These are phyloP conservation scores for Nemania diffusa DNA, from an alignment of 2,329 filamentous ascomycete species.

Conservation along the genomic window DNA sequence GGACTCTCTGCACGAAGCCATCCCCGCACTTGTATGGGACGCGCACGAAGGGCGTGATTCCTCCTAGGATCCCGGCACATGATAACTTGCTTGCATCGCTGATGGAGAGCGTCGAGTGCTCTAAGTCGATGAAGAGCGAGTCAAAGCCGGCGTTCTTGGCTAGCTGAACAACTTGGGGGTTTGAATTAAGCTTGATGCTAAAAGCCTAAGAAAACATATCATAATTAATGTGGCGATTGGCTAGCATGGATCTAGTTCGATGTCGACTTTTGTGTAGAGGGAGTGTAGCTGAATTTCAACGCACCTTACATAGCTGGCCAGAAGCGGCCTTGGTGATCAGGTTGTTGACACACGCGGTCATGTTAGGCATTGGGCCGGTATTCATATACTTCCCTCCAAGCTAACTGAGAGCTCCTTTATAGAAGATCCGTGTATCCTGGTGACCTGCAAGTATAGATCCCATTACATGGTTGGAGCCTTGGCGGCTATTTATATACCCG, in stretches of 20 bases:
- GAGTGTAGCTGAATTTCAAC: not conserved
- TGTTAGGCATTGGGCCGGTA: not conserved
- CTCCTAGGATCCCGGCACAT: not conserved
- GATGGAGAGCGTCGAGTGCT: constrained; percentile 1
- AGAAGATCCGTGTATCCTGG: not conserved
- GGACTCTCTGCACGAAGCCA: constrained; percentile 3
- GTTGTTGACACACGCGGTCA: not conserved
- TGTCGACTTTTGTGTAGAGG: not conserved
- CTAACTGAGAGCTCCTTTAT: not conserved
- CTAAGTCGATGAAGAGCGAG: constrained; percentile 3
- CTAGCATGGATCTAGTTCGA: not conserved
- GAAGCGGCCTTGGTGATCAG: not conserved
- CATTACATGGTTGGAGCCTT: not conserved
- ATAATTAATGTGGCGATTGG: not conserved
- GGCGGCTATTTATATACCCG: not conserved
- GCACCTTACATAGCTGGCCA: not conserved
- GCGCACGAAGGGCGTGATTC: constrained; percentile 3
- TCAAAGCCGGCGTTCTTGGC: not conserved
- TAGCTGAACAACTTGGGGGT: not conserved
- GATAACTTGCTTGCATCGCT: not conserved
- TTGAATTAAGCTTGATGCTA: not conserved
- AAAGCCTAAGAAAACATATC: not conserved
- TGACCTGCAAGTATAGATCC: not conserved
- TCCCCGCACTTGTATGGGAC: constrained; percentile 5
- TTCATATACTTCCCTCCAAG: not conserved